These are phyloP conservation scores for Delonix regia DNA, from an alignment of 306 rosid genomes.

Conservation along the genomic window DNA sequence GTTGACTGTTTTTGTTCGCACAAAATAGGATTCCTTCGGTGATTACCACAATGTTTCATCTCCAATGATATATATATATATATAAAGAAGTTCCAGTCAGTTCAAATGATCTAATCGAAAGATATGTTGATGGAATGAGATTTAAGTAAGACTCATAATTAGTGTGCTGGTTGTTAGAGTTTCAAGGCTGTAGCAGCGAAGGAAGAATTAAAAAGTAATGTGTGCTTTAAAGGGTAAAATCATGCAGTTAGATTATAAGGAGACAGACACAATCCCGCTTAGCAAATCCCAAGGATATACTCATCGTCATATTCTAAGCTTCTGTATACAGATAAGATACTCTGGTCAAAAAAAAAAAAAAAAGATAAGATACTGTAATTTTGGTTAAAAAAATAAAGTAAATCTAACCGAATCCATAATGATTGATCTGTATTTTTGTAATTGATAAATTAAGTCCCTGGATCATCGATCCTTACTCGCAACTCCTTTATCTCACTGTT, in stretches of 20 bases:
- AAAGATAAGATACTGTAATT: background rate
- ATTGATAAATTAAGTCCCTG: too few species aligned
- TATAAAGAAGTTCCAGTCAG: background rate
- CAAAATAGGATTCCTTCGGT: background rate
- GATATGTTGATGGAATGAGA: too few species aligned
- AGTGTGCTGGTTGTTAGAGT: background rate
- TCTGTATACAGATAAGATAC: background rate
- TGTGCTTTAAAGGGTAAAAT: background rate
- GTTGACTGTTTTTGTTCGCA: constrained; percentile 15
- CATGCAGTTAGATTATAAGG: background rate
- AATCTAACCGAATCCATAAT: background rate
- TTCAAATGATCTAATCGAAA: background rate
- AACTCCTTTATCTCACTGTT: background rate
- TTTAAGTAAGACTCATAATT: background rate
- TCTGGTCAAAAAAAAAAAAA: background rate
- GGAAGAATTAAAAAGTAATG: background rate
- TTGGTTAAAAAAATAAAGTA: background rate
- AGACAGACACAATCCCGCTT: background rate
- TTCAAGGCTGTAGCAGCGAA: background rate
- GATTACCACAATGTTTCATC: background rate
- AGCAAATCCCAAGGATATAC: background rate
- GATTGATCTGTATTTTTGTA: background rate
- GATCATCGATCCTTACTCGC: constrained; percentile 26
- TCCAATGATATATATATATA: background rate
- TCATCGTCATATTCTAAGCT: background rate